Evolutionary conservation across 2,329 filamentous ascomycete genomes (phyloP).

Genomic region (Capronia coronata): DNA sequence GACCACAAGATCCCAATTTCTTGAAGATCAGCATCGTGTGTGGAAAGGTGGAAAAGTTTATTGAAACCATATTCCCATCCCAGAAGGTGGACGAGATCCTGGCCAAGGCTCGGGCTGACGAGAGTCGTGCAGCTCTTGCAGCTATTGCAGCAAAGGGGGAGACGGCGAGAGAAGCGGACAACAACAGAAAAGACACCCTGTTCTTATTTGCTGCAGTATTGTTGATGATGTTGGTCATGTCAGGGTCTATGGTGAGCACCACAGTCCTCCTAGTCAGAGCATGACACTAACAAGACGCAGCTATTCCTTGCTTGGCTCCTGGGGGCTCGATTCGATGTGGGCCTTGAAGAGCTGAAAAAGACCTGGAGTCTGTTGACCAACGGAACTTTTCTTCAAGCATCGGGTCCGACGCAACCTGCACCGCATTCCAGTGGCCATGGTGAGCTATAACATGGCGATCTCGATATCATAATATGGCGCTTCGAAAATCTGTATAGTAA

Average conservation of each 20-base stretch:
- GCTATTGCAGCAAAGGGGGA: constrained; percentile 39
- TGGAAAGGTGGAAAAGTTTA: constrained; percentile 62
- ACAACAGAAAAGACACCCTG: constrained; percentile 50
- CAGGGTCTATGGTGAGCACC: constrained; percentile 69
- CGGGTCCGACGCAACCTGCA: neutral
- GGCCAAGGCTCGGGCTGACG: constrained; percentile 45
- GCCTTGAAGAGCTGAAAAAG: constrained; percentile 50
- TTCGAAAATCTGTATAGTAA: neutral
- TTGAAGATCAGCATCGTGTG: constrained; percentile 85
- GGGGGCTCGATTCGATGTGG: constrained; percentile 75
- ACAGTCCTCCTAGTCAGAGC: neutral
- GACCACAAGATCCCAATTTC: constrained; percentile 86
- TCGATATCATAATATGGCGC: neutral
- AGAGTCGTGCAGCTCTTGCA: constrained; percentile 1
- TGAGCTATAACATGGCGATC: constrained; percentile 11
- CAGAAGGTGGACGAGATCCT: constrained; percentile 59
- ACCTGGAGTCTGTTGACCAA: constrained; percentile 30
- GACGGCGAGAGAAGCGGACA: constrained; percentile 43
- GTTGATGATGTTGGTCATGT: constrained; percentile 62
- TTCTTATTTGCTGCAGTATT: constrained; percentile 63
- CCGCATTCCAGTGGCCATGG: constrained; percentile 7
- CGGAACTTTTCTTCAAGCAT: constrained; percentile 4
- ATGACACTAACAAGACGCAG: constrained; percentile 42
- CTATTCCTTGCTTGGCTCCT: constrained; percentile 69
- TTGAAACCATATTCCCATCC: constrained; percentile 83